A percentile compares a stretch with the other conserved stretches of the same genome.
Conservation (phyloP, 495 filamentous ascomycete genomes). For the Neurospora tetrasperma region DNA sequence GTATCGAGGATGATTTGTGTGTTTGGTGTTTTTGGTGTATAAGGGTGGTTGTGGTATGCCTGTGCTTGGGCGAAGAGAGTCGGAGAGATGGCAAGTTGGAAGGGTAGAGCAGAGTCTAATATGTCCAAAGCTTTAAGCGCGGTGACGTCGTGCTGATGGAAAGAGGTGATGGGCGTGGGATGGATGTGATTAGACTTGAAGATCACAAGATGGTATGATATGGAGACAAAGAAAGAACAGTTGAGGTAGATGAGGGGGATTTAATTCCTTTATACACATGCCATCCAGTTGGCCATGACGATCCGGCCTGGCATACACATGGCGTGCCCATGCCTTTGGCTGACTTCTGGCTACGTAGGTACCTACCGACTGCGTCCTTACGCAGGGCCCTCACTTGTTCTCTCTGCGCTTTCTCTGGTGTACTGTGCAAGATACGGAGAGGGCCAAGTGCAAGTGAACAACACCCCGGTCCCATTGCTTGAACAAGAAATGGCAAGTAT, state of each 20-base stretch:
- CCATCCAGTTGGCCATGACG: neutral
- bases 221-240: constrained; percentile 10
- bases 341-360: neutral
- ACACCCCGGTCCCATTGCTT: neutral
- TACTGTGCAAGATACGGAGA: neutral
- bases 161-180: neutral
- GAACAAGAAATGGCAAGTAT: neutral
- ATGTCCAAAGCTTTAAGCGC: neutral
- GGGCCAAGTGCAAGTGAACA: neutral
- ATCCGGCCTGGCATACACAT: constrained; percentile 5
- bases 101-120: neutral
- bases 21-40: neutral
- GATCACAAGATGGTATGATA: constrained; percentile 3
- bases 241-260: constrained; percentile 5
- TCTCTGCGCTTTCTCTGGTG: neutral
- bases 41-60: neutral
- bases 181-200: constrained; percentile 1
- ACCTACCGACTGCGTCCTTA: neutral
- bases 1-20: neutral
- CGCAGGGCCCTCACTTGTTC: neutral
- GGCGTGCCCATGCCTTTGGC: neutral
- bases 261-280: constrained; percentile 12
- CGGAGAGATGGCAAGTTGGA: neutral
- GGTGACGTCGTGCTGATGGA: neutral
- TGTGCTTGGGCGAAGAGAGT: neutral